Conservation (phyloP, 2,329 filamentous ascomycete species). For the Talaromyces sp. region DNA sequence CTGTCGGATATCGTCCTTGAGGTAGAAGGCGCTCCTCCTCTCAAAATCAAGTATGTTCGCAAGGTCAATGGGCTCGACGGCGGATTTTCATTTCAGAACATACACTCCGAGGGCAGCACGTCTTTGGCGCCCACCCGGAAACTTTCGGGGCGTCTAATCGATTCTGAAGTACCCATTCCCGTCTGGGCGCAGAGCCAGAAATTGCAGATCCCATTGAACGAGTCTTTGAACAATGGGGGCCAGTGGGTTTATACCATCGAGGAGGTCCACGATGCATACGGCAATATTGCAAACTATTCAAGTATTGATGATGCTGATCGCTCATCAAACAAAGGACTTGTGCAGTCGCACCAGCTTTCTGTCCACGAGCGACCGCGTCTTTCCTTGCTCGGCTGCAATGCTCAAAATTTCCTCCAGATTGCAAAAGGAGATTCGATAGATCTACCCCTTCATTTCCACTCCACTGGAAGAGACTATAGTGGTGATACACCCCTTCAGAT, state of each 20-base stretch:
- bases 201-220: conserved; percentile 79
- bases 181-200: conserved; percentile 70
- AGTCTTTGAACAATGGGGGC: conserved; percentile 74
- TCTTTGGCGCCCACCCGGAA: conserved; percentile 68
- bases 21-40: conserved; percentile 80
- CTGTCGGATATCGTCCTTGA: conserved; percentile 79
- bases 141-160: conserved; percentile 53
- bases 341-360: conserved; percentile 69
- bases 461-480: conserved; percentile 52
- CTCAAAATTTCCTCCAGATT: conserved; percentile 74
- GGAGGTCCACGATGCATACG: conserved; percentile 84
- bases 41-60: conserved; percentile 89
- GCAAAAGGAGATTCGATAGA: conserved; percentile 64
- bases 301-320: conserved; percentile 61
- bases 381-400: conserved; percentile 68
- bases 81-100: conserved; percentile 84
- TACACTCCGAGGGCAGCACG: conserved; percentile 80
- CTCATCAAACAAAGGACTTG: conserved; percentile 52
- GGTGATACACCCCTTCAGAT: conserved; percentile 65
- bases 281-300: conserved; percentile 74
- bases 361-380: conserved; percentile 82
- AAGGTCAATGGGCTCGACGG: conserved; percentile 77
- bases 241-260: conserved; percentile 87
- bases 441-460: conserved; percentile 67
- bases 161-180: conserved; percentile 47